phyloP scores from a whole-genome alignment of 345 rosid genomes.

The Pistacia atlantica region DNA sequence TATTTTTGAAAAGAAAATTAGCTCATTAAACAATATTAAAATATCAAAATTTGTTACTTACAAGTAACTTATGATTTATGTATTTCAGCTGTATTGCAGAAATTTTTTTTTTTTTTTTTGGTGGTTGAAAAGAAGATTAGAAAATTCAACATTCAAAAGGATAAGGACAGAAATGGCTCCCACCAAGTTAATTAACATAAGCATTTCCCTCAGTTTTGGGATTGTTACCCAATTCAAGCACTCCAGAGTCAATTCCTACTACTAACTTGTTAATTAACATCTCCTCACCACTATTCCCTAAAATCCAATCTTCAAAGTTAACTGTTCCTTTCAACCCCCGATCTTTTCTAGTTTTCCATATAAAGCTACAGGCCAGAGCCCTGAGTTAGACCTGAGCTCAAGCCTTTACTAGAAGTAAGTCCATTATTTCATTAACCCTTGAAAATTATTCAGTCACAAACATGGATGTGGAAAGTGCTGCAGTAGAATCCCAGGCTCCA shows the following conservation, averaged over 20 bases:
- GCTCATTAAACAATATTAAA: too few relatives aligned
- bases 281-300: neutral
- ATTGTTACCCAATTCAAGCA: neutral
- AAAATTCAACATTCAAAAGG: too few relatives aligned
- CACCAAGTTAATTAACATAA: neutral
- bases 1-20: too few relatives aligned
- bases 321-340: neutral
- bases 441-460: neutral
- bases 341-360: neutral
- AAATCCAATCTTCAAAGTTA: neutral
- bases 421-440: too few relatives aligned
- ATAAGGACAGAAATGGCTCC: neutral
- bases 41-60: too few relatives aligned
- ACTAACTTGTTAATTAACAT: neutral
- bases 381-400: neutral
- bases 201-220: neutral
- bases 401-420: neutral
- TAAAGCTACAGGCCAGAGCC: constrained; percentile 3
- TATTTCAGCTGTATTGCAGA: too few relatives aligned
- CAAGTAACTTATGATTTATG: too few relatives aligned
- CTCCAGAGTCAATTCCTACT: neutral
- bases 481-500: neutral
- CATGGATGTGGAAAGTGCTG: neutral
- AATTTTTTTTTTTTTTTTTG: too few relatives aligned
- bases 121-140: too few relatives aligned